Evolutionary conservation across 371 early-diverging fungal species (phyloP), one percentile per base, ranked within the genome.

Genomic region (Actinomucor elegans): DNA sequence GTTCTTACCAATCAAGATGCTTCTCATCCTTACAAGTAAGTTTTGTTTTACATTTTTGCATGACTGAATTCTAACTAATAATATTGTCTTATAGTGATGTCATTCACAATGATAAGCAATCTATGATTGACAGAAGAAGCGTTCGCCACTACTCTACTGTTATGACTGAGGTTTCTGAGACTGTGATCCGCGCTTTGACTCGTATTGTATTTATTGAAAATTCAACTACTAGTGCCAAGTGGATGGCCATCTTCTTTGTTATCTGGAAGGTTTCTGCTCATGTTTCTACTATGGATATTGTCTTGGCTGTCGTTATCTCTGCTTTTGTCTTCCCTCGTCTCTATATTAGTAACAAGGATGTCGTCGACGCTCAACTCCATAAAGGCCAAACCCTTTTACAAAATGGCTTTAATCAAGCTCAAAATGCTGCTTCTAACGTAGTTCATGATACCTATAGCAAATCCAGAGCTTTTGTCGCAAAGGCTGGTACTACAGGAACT

Each of bases 161-260:
- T 2, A 27, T 59, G 9, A 61, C 60, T 15, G 70, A 70, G 15
- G 44, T 76, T n/a, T 48, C 61, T 8, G 76, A 76, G 20, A 69
- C 66, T 1, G 23, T 68, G 5, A 58, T 67, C 17, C 67, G 66
- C 18, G 66, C 59, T 21, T 52, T 76, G 5, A 67, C 73, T 24
- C 70, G 73, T 31, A 68, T 76, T 44, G 68, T 76, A 1, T 64
- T 76, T 29, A 56, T 76, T 43, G 70, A 76, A 51, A 57, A 76
- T 37, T 70, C 57, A 12, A 23, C 52, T 17, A 72, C 73, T 7
- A 70, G 71, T 36, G 4, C 66, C 17, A 73, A 73, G 48, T 75
- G 76, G 76, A 50, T 69, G 49, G 43, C 37, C 20, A 61, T 69
- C 23, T 71, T 64, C 38, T 75, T 66, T 33, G 17, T 63, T 32